phyloP scores from a whole-genome alignment of 768 basidiomycete genomes.

The Auricularia sp. region DNA sequence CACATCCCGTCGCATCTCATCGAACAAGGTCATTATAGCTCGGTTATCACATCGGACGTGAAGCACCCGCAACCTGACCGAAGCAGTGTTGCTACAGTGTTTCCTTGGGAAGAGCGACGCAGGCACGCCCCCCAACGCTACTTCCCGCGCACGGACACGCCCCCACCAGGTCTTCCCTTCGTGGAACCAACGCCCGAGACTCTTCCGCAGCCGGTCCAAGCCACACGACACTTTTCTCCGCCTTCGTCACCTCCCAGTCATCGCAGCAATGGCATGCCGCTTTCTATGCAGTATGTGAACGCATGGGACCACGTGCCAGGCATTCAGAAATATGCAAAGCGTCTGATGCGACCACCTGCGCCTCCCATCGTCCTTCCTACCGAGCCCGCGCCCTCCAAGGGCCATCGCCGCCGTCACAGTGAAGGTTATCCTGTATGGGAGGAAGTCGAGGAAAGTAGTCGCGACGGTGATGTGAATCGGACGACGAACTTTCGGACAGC shows the following conservation, averaged over 20 bases:
- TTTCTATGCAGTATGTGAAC: conserved; percentile 57
- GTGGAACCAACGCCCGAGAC: conserved; percentile 10
- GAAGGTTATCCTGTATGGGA: conserved; percentile 36
- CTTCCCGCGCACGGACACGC: conserved; percentile 58
- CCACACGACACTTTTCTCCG: conserved; percentile 15
- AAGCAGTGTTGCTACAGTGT: conserved; percentile 63
- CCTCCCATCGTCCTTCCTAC: conserved; percentile 39
- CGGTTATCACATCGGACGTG: conserved; percentile 27
- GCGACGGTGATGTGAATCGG: conserved; percentile 75
- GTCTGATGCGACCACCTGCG: conserved; percentile 38
- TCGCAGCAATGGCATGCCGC: conserved; percentile 36
- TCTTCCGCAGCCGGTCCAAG: conserved; percentile 19
- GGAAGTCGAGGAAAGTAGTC: conserved; percentile 58
- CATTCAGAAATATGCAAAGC: conserved; percentile 66
- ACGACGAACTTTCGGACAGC: conserved; percentile 34
- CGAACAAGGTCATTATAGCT: conserved; percentile 65
- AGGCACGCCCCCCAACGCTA: conserved; percentile 58
- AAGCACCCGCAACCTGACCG: conserved; percentile 42
- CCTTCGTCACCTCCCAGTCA: conserved; percentile 3
- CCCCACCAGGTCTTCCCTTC: conserved; percentile 28
- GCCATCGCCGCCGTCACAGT: conserved; percentile 26
- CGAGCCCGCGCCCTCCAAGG: conserved; percentile 32
- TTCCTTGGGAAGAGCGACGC: conserved; percentile 90
- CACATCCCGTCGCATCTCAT: conserved; percentile 58
- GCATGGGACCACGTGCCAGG: conserved; percentile 79